Percentiles rank a stretch among this genome's conserved stretches.
Conservation (phyloP, 768 basidiomycete species). For the Leccinum incarnatum region DNA sequence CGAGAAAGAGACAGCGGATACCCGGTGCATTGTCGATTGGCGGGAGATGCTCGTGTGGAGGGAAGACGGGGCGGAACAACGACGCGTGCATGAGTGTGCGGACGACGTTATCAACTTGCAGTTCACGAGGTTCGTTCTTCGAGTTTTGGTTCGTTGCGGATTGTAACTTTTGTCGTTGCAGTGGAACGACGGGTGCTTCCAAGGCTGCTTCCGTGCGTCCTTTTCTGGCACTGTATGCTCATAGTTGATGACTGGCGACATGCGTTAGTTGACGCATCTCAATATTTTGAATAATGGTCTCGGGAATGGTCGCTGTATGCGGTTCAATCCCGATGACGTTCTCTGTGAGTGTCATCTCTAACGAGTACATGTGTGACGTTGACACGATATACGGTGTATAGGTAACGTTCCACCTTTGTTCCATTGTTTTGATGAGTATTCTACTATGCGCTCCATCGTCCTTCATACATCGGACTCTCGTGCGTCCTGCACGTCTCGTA, state of each 20-base stretch:
- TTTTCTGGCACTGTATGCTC: background rate
- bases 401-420: slow-evolving; percentile 84
- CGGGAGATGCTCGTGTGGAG: slow-evolving; percentile 70
- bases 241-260: background rate
- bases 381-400: slow-evolving; percentile 26
- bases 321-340: slow-evolving; percentile 59
- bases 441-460: slow-evolving; percentile 2
- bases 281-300: slow-evolving; percentile 79
- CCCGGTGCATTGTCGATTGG: slow-evolving; percentile 63
- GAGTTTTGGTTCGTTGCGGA: background rate
- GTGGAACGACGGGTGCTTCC: slow-evolving; percentile 77
- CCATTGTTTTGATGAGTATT: slow-evolving; percentile 84
- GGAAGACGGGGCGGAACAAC: slow-evolving; percentile 45
- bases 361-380: background rate
- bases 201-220: slow-evolving; percentile 76
- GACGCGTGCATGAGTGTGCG: slow-evolving; percentile 42
- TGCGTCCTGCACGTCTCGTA: slow-evolving; percentile 55
- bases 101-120: slow-evolving; percentile 82
- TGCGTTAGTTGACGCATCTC: slow-evolving; percentile 63
- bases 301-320: slow-evolving; percentile 70
- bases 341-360: slow-evolving; percentile 49
- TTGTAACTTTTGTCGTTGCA: slow-evolving; percentile 25
- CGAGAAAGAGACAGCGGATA: slow-evolving; percentile 36
- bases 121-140: slow-evolving; percentile 65
- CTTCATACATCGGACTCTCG: slow-evolving; percentile 11